These are phyloP conservation scores for Henningerozyma blattae DNA, from an alignment of 805 yeast genomes.

Conservation along the genomic window DNA sequence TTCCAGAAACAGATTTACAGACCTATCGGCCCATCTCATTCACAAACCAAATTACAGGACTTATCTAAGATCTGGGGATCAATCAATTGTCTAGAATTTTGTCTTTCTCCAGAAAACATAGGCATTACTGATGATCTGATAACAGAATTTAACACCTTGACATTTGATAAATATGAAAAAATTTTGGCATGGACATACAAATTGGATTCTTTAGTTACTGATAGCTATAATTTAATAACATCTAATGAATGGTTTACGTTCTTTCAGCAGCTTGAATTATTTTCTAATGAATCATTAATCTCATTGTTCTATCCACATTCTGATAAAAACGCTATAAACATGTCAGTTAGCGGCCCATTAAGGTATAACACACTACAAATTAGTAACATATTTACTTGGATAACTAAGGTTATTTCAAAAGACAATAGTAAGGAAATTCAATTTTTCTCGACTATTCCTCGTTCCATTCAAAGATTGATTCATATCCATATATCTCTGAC, in stretches of 20 bases:
- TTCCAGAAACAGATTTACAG: constrained; percentile 62
- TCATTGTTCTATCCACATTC: constrained; percentile 34
- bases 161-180: constrained; percentile 21
- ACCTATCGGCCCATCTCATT: constrained; percentile 30
- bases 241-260: constrained; percentile 70
- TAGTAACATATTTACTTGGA: constrained; percentile 60
- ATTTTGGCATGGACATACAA: constrained; percentile 52
- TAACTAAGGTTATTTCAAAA: constrained; percentile 43
- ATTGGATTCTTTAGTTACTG: constrained; percentile 49
- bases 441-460: constrained; percentile 45
- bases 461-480: constrained; percentile 52
- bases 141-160: constrained; percentile 8
- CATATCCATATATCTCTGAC: constrained; percentile 57
- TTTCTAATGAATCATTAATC: constrained; percentile 43
- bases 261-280: constrained; percentile 61
- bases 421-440: constrained; percentile 23
- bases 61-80: constrained; percentile 10
- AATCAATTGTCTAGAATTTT: constrained; percentile 10
- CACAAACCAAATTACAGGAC: constrained; percentile 12
- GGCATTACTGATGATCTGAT: constrained; percentile 20
- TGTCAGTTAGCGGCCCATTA: neutral
- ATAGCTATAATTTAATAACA: constrained; percentile 35
- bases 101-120: constrained; percentile 4
- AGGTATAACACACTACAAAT: neutral
- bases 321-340: constrained; percentile 4